Percentiles rank a stretch among this genome's conserved stretches.
Evolutionary conservation across 2,329 filamentous ascomycete species (phyloP).

Genomic region (Penicillium hesseltinei): DNA sequence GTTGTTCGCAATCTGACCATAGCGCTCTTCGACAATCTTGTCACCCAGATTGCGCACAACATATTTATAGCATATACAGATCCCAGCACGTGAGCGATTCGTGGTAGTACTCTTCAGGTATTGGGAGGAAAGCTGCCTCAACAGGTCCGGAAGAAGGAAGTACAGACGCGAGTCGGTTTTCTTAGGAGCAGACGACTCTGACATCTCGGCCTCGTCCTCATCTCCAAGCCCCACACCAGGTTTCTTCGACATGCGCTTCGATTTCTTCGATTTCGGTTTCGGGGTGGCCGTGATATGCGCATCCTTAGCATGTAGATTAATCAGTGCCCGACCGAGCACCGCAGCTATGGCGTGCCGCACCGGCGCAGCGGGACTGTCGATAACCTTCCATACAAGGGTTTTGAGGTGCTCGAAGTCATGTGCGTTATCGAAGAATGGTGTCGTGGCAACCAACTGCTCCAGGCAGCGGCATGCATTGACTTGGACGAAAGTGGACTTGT

Average conservation of each 20-base stretch:
- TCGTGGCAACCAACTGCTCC: slow-evolving; percentile 68
- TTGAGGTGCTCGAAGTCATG: slow-evolving; percentile 89
- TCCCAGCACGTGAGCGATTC: slow-evolving; percentile 75
- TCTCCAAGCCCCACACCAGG: slow-evolving; percentile 56
- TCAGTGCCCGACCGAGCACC: slow-evolving; percentile 77
- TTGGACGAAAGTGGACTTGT: slow-evolving; percentile 82
- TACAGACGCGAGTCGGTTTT: slow-evolving; percentile 69
- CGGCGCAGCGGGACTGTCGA: slow-evolving; percentile 71
- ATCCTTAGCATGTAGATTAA: slow-evolving; percentile 73
- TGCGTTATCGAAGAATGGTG: slow-evolving; percentile 80
- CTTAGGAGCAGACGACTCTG: slow-evolving; percentile 73
- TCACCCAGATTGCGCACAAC: slow-evolving; percentile 77
- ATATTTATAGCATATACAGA: slow-evolving; percentile 83
- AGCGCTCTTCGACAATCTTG: slow-evolving; percentile 77
- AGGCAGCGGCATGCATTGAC: slow-evolving; percentile 76
- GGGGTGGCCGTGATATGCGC: slow-evolving; percentile 53
- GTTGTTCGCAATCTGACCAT: slow-evolving; percentile 76
- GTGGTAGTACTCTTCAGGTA: slow-evolving; percentile 77
- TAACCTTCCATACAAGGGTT: slow-evolving; percentile 76
- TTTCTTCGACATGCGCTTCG: slow-evolving; percentile 71
- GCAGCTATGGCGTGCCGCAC: slow-evolving; percentile 85
- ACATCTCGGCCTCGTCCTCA: slow-evolving; percentile 69
- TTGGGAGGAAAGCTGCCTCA: slow-evolving; percentile 74
- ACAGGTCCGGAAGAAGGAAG: slow-evolving; percentile 72
- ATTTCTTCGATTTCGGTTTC: slow-evolving; percentile 62